Evolutionary conservation across 768 basidiomycete genomes (phyloP), one percentile per base, ranked within the genome.

Genomic region (Termitomyces eurrhizus): DNA sequence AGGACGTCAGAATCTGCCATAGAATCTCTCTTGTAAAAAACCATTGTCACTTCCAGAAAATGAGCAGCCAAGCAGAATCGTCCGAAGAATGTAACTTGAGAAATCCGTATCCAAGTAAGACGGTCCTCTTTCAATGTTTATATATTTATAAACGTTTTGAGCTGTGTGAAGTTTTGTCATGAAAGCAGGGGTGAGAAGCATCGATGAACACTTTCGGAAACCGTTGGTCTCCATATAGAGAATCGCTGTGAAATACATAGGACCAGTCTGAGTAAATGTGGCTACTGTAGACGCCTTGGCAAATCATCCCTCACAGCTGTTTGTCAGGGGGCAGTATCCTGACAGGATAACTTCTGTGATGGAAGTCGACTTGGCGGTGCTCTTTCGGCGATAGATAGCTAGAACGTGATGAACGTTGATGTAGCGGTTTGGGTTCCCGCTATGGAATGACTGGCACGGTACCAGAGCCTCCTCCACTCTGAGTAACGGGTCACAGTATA

Each of bases 1-100:
- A 62, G 62, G n/a, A 44, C 32, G 37, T 63, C 24, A 1, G 55
- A 33, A 44, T 63, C 59, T 24, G 51, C 32, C 32, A 46, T 32
- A 9, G 57, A 37, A 46, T 58, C 52, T 39, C 61, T 57, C 36
- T 26, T 45, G 26, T 49, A 35, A 6, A 55, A n/a, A 52, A 58
- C 55, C 14, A 24, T 32, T 26, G 7, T 8, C 14, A 16, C 12
- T 6, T 26, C 7, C 35, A 51, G 29, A 42, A n/a, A 18, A 52
- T n/a, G 26, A 52, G 11, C 6, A 26, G 37, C 21, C 8, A 36
- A 24, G 54, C 33, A n/a, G 41, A 16, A 6, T 26, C 2, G 35
- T 11, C 4, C 42, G 45, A 39, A n/a, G 21, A 39, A 11, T 26
- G 45, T 6, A 26, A 46, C 13, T 46, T 26, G 45, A 46, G n/a